These are phyloP conservation scores for Botrytis squamosa DNA, from an alignment of 2,329 filamentous ascomycete species.

Conservation along the genomic window DNA sequence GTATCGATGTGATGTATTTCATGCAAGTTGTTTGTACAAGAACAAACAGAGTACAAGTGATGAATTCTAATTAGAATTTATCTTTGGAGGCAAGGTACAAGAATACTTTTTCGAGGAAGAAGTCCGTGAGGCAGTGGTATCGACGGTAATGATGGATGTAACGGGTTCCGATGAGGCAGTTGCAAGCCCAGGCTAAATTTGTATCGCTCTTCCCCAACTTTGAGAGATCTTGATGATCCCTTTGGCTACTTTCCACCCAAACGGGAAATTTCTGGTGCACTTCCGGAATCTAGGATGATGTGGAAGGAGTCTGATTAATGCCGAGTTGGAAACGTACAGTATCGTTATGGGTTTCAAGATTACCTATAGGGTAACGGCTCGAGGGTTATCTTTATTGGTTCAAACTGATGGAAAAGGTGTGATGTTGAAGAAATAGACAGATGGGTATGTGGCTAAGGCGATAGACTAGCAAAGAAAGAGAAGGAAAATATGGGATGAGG, in stretches of 20 bases:
- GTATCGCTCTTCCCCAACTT: constrained; percentile 12
- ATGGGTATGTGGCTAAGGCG: constrained; percentile 13
- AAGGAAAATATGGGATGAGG: constrained; percentile 18
- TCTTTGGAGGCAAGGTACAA: neutral
- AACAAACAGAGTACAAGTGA: neutral
- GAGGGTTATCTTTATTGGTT: constrained; percentile 6
- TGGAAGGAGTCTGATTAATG: constrained; percentile 16
- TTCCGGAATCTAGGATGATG: constrained; percentile 1
- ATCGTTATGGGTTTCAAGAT: constrained; percentile 19
- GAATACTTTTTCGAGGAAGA: neutral
- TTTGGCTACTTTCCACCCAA: constrained; percentile 11
- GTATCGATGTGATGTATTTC: neutral
- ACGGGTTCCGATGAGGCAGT: constrained; percentile 10
- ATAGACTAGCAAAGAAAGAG: constrained; percentile 10
- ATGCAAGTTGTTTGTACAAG: neutral
- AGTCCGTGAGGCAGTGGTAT: neutral
- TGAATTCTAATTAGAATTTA: constrained; percentile 3
- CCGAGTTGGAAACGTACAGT: neutral
- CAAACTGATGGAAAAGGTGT: neutral
- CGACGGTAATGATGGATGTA: neutral
- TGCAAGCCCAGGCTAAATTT: constrained; percentile 1
- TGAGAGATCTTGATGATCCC: neutral
- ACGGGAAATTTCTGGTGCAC: constrained; percentile 10
- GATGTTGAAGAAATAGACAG: constrained; percentile 9
- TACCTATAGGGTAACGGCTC: neutral